phyloP scores from a whole-genome alignment of 139 green algal species.

The Chlamydomonas sphaeroides region DNA sequence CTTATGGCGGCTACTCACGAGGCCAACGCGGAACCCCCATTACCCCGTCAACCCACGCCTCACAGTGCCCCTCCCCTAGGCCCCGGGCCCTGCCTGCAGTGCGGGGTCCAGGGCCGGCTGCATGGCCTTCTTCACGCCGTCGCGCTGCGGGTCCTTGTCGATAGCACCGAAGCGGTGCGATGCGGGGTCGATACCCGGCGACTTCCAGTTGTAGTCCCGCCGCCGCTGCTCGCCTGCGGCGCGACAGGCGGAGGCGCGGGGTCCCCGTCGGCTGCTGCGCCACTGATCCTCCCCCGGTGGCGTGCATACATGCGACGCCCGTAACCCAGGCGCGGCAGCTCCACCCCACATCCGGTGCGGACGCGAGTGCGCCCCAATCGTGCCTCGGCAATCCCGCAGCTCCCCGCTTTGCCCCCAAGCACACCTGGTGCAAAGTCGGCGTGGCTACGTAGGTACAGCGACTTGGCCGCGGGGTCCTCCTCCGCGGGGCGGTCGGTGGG shows the following conservation, averaged over 20 bases:
- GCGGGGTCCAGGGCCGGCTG: conserved; percentile 51
- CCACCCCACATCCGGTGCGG: too few relatives aligned
- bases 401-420: too few relatives aligned
- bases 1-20: too few relatives aligned
- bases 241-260: too few relatives aligned
- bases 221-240: conserved; percentile 63
- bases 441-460: conserved; percentile 71
- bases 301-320: too few relatives aligned
- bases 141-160: conserved; percentile 48
- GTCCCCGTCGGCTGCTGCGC: too few relatives aligned
- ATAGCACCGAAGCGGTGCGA: conserved; percentile 58
- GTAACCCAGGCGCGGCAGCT: too few relatives aligned
- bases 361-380: background rate
- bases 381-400: too few relatives aligned
- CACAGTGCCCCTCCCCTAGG: too few relatives aligned
- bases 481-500: conserved; percentile 44
- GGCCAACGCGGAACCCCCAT: too few relatives aligned
- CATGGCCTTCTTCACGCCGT: conserved; percentile 71
- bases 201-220: conserved; percentile 74
- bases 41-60: too few relatives aligned
- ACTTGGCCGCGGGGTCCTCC: conserved; percentile 32
- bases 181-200: conserved; percentile 56
- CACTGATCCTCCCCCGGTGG: too few relatives aligned
- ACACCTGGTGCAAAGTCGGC: conserved; percentile 64
- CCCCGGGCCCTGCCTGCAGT: background rate